Conservation (phyloP, 164 flowering plant species). For the Stephania japonica region DNA sequence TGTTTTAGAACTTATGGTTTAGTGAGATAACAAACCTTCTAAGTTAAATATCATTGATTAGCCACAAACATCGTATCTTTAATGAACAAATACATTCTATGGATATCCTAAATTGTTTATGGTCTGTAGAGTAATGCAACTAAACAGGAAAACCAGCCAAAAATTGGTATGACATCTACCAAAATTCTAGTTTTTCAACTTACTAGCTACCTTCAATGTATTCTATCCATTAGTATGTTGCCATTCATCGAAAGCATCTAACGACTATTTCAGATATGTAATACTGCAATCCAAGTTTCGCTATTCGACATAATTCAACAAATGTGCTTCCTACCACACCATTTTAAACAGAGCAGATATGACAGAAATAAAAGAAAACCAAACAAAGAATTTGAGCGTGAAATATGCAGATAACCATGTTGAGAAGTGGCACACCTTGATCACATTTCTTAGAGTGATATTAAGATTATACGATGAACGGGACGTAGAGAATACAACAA, state of each 20-base stretch:
- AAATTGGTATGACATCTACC: neutral
- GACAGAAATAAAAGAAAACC: neutral
- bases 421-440: constrained; percentile 40
- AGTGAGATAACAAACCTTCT: neutral
- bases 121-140: neutral
- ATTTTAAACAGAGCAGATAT: neutral
- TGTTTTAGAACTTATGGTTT: too few relatives aligned
- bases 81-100: neutral
- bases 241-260: neutral
- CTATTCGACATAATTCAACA: neutral
- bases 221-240: neutral
- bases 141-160: neutral
- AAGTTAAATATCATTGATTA: neutral
- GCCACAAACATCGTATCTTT: neutral
- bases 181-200: neutral
- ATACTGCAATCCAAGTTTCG: neutral
- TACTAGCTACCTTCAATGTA: neutral
- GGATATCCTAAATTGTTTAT: neutral
- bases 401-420: neutral
- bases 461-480: constrained; percentile 47
- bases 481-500: constrained; percentile 50
- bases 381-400: neutral
- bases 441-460: constrained; percentile 45
- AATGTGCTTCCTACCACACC: neutral
- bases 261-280: neutral